Evolutionary conservation across 352 stramenopile genomes (phyloP).

Genomic region (Pythium aquatile): DNA sequence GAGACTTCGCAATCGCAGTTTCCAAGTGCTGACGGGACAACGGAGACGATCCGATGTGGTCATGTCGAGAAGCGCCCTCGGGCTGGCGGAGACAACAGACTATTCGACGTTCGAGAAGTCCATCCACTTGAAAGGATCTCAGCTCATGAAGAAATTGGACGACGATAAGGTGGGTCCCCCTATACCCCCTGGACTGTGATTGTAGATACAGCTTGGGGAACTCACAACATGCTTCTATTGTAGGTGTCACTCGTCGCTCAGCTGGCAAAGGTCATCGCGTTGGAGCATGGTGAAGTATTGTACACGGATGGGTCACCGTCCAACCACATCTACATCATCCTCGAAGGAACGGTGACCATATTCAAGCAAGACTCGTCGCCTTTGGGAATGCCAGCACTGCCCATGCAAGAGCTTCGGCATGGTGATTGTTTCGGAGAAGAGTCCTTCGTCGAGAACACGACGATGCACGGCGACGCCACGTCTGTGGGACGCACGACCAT

Average conservation of each 20-base stretch:
- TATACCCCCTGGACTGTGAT: no score
- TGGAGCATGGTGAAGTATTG: slow-evolving; percentile 57
- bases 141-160: slow-evolving; percentile 80
- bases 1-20: slow-evolving; percentile 48
- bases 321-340: slow-evolving; percentile 59
- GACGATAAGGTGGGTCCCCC: slow-evolving; percentile 54
- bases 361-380: slow-evolving; percentile 16
- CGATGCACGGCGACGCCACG: slow-evolving; percentile 39
- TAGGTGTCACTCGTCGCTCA: slow-evolving; percentile 72
- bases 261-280: slow-evolving; percentile 57
- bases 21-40: slow-evolving; percentile 22
- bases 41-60: slow-evolving; percentile 31
- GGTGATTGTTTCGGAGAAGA: slow-evolving; percentile 86
- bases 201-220: no score
- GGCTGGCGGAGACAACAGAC: slow-evolving; percentile 42
- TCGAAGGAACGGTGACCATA: slow-evolving; percentile 72
- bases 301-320: slow-evolving; percentile 46
- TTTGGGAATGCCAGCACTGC: background rate
- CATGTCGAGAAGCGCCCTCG: slow-evolving; percentile 23
- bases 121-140: slow-evolving; percentile 80
- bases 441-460: slow-evolving; percentile 69
- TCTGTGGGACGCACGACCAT: slow-evolving; percentile 58
- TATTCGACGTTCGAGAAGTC: slow-evolving; percentile 86
- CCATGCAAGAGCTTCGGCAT: slow-evolving; percentile 50
- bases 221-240: no score